Base-by-base conservation (phyloP, 495 filamentous ascomycete genomes). In the Achaetomiella virescens region DNA sequence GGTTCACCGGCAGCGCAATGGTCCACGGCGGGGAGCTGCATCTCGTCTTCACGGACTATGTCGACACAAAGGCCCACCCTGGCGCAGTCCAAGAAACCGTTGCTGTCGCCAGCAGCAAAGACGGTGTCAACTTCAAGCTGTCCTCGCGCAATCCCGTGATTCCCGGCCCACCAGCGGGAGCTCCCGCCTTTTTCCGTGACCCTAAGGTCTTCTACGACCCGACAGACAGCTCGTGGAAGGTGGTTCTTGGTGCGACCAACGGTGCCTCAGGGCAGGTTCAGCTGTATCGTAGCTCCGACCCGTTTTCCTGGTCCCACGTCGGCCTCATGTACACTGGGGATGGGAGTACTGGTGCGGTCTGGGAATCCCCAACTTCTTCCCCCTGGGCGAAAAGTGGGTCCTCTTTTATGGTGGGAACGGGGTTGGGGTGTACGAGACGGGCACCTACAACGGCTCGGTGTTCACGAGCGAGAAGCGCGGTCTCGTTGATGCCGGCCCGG, bases 281-380 rank as follows among this genome's bases (percentile, higher is more conserved):
- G 46, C 29, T 48, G 46, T 48, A 48, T 18, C 46, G 29, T 22
- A 11, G 5, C 25, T 15, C 15, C 6, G 46, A 29, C 29, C 29
- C 46, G 9, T 48, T 31, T 36, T 48, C 46, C 18, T 48, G 46
- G 46, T 36, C 46, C 46, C 29, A 48, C 29, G 18, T 48, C 18
- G 46, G 46, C 46, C 17, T 36, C 31, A 4, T 48, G 46, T 36
- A 48, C 31, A 48, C 46, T 9, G 46, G 46, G 3, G 46, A 48
- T 3, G 46, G 31, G 18, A 36, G 29, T 31, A 48, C 46, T 1
- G 46, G 31, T 2, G 17, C 17, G 29, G 12, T 29, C 3, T 48
- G 46, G 46, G 46, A 48, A 48, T 48, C 46, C 46, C 46, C 46
- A 48, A 48, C 46, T 36, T 48, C 46, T 36, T 48, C 31, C 46